Base-by-base conservation (phyloP, 2,329 filamentous ascomycete genomes). In the Penicillium sp. region DNA sequence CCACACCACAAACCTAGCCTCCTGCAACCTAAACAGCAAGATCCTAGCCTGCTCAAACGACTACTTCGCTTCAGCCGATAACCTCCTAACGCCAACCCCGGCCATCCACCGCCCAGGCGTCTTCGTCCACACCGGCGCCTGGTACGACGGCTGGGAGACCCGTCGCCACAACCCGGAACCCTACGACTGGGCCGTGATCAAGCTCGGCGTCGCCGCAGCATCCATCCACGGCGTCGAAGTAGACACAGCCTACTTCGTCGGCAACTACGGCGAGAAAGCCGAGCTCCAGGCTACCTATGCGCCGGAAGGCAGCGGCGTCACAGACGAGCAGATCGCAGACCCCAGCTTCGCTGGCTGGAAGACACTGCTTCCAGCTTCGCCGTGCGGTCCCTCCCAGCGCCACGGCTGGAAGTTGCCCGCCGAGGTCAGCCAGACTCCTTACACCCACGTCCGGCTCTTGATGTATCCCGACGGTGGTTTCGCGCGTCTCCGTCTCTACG, bases 111-210 rank as follows among this genome's bases (percentile, higher is more conserved):
- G 77, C 49, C 76, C 79, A 0, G 80, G 80, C 42, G 74, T 80
- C 59, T 83, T 82, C 67, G 74, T 78, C 34, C 77, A 81, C 63
- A 75, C 79, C 3, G 81, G 81, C 49, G 80, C 80, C 40, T 84
- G 81, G 80, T 84, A 82, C 62, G 80, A 84, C 62, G 81, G 81
- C 14, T 84, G 81, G 81, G 81, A 84, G 56, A 83, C 81, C 4
- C 72, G 81, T 5, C 73, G 81, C 22, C 81, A 84, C 68, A 84
- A 84, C 61, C 66, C 74, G 0, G 73, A 75, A 33, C 73, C 76
- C 10, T 80, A 75, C 54, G 81, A 84, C 66, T 84, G 78, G 78
- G 80, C 80, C 0, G 75, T 83, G 6, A 73, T 83, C 50, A 73
- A 77, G 37, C 73, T 83, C 0, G 80, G 80, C n/a, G 78, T 80